Conservation (phyloP, 2,329 filamentous ascomycete species). For the Colletotrichum orchidophilum region DNA sequence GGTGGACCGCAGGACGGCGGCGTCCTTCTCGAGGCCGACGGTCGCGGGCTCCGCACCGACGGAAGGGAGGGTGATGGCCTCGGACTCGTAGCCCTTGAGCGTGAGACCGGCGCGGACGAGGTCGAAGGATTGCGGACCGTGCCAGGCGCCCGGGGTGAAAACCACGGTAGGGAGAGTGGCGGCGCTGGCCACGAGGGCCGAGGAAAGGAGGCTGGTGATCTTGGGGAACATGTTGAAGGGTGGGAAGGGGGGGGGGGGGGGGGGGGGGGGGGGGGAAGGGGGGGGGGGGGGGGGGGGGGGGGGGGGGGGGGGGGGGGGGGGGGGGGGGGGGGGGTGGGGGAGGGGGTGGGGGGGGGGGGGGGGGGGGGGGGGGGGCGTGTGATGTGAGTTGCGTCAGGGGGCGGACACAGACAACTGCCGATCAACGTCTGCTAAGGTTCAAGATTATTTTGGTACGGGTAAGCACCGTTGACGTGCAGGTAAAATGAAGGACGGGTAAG, state of each 20-base stretch:
- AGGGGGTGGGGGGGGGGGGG: not conserved
- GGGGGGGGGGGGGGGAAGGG: not conserved
- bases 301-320: not conserved
- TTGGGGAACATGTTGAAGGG: slow-evolving; percentile 10
- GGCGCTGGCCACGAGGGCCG: slow-evolving; percentile 8
- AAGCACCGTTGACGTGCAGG: not conserved
- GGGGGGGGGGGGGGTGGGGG: not conserved
- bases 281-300: not conserved
- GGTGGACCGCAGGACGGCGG: slow-evolving; percentile 39
- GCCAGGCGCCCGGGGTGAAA: slow-evolving; percentile 52
- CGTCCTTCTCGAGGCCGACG: slow-evolving; percentile 43
- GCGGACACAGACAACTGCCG: slow-evolving; percentile 3
- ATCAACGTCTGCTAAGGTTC: slow-evolving; percentile 4
- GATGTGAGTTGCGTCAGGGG: not conserved
- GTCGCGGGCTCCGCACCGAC: slow-evolving; percentile 42
- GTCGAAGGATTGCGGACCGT: slow-evolving; percentile 43
- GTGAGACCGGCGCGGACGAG: slow-evolving; percentile 42
- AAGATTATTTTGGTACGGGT: not conserved
- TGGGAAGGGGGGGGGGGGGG: not conserved
- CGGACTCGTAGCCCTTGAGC: slow-evolving; percentile 43
- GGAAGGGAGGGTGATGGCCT: slow-evolving; percentile 43
- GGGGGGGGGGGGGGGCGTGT: not conserved
- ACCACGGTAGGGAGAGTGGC: slow-evolving; percentile 41
- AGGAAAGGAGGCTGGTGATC: slow-evolving; percentile 37
- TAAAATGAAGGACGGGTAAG: not conserved